phyloP scores from a whole-genome alignment of 495 filamentous ascomycete genomes.

The Trichoderma parareesei region DNA sequence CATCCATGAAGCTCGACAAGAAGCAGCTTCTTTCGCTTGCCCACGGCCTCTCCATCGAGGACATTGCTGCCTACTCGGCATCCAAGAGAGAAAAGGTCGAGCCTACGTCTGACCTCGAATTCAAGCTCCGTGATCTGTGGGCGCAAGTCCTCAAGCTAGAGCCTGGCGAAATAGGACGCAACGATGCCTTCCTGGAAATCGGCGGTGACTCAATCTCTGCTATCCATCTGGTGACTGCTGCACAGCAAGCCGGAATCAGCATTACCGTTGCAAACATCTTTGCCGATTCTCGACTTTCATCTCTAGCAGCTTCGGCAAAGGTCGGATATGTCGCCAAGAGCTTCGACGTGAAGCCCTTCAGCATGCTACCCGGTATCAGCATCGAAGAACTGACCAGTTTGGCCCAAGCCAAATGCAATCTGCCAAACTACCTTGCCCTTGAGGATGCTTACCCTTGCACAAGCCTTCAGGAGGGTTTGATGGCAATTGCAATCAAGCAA shows the following conservation, averaged over 20 bases:
- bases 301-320: not conserved
- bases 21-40: constrained; percentile 33
- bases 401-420: not conserved
- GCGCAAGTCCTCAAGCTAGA: constrained; percentile 29
- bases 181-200: constrained; percentile 43
- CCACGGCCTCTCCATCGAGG: constrained; percentile 27
- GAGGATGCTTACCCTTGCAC: constrained; percentile 8
- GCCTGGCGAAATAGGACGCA: not conserved
- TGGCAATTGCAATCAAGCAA: constrained; percentile 27
- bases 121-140: constrained; percentile 35
- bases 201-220: constrained; percentile 28
- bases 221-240: not conserved
- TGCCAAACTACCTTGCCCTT: not conserved
- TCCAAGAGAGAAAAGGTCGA: constrained; percentile 26
- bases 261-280: constrained; percentile 4
- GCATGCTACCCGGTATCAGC: too few species aligned
- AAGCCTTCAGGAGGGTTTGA: constrained; percentile 22
- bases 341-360: too few species aligned
- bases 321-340: not conserved
- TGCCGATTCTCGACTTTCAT: not conserved
- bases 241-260: not conserved
- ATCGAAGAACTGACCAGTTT: not conserved
- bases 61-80: constrained; percentile 27
- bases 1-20: not conserved
- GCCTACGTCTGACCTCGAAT: constrained; percentile 31